phyloP scores from a whole-genome alignment of 306 rosid genomes.

The Vigna mungo region DNA sequence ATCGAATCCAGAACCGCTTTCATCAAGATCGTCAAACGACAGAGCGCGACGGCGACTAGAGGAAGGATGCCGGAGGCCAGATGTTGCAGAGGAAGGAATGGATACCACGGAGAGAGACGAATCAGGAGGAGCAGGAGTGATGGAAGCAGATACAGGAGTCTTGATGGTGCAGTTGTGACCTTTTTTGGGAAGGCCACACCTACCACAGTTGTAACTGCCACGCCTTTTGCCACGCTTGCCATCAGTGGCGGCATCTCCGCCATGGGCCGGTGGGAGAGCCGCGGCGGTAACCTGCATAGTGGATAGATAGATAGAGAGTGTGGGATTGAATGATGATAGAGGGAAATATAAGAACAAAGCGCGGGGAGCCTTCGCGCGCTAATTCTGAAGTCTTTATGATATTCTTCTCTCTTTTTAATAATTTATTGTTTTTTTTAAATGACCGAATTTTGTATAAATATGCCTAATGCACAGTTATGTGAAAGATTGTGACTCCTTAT shows the following conservation, averaged over 20 bases:
- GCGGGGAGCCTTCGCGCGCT: constrained; percentile 63
- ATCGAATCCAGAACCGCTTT: constrained; percentile 38
- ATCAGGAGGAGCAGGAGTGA: constrained; percentile 39
- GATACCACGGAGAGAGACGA: constrained; percentile 46
- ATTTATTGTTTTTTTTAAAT: neutral
- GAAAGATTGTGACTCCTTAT: neutral
- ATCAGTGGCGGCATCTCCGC: constrained; percentile 9
- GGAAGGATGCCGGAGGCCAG: constrained; percentile 52
- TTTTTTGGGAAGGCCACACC: constrained; percentile 87
- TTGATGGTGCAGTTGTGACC: constrained; percentile 73
- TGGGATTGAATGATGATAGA: neutral
- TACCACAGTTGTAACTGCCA: constrained; percentile 88
- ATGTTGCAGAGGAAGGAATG: constrained; percentile 41
- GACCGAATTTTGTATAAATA: neutral
- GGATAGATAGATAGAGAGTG: neutral
- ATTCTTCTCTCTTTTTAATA: neutral
- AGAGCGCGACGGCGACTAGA: constrained; percentile 76
- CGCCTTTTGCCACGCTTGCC: constrained; percentile 68
- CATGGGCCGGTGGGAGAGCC: constrained; percentile 8
- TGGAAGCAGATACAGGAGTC: constrained; percentile 27
- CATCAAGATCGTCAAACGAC: constrained; percentile 72
- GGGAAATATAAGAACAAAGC: constrained; percentile 13
- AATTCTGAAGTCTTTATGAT: neutral
- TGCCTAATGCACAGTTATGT: too few relatives aligned
- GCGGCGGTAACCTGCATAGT: constrained; percentile 52